phyloP scores from a whole-genome alignment of 352 stramenopile genomes.

The Pseudoperonospora humuli region DNA sequence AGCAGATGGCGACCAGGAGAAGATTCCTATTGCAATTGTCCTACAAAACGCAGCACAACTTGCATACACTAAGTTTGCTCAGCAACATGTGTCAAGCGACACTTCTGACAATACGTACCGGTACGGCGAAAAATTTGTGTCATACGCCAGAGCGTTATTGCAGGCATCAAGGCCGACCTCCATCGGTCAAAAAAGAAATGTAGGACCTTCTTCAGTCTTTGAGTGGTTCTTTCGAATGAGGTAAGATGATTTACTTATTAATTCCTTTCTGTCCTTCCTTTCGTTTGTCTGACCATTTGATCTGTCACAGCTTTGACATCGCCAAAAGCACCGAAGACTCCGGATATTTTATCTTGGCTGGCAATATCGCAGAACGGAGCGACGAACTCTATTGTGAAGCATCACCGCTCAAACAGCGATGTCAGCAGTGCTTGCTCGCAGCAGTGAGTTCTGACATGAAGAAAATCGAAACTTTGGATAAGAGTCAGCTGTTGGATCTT shows the following conservation, averaged over 20 bases:
- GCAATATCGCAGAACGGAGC: slow-evolving; percentile 42
- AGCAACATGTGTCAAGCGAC: slow-evolving; percentile 2
- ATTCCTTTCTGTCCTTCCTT: background rate
- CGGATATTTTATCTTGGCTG: slow-evolving; percentile 47
- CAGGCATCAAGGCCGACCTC: slow-evolving; percentile 10
- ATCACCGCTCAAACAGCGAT: slow-evolving; percentile 28
- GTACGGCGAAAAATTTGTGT: slow-evolving; percentile 33
- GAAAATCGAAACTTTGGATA: slow-evolving; percentile 42
- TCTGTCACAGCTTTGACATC: slow-evolving; percentile 51
- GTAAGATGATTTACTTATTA: slow-evolving; percentile 16
- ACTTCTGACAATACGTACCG: slow-evolving; percentile 15
- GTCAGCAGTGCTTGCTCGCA: slow-evolving; percentile 46
- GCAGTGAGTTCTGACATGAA: slow-evolving; percentile 49
- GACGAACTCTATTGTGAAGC: slow-evolving; percentile 30
- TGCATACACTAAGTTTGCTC: slow-evolving; percentile 26
- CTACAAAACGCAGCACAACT: slow-evolving; percentile 70
- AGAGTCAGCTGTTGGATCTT: slow-evolving; percentile 22
- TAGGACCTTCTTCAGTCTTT: slow-evolving; percentile 42
- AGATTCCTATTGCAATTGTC: slow-evolving; percentile 31
- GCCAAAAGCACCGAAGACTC: slow-evolving; percentile 46
- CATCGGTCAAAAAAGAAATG: background rate
- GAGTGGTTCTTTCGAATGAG: slow-evolving; percentile 78
- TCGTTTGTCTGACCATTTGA: background rate
- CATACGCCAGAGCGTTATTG: slow-evolving; percentile 37
- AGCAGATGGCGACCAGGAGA: slow-evolving; percentile 3